Percentiles rank a stretch among this genome's conserved stretches.
Conservation (phyloP, 1,284 basidiomycete genomes). For the Malassezia caprae region DNA sequence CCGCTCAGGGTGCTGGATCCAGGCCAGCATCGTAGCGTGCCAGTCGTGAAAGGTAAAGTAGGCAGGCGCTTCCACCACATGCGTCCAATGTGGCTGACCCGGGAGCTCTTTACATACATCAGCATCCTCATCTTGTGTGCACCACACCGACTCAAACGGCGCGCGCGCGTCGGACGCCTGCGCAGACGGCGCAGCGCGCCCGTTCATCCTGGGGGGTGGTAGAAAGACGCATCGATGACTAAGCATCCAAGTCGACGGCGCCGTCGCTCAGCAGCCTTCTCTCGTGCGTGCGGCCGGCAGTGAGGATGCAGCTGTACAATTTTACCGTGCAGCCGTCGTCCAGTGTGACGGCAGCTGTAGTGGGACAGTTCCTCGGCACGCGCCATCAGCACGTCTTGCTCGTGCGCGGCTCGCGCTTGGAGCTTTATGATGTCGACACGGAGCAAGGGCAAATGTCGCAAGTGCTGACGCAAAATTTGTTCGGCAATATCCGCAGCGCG, state of each 20-base stretch:
- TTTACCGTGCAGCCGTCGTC: slow-evolving; percentile 37
- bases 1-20: slow-evolving; percentile 39
- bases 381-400: slow-evolving; percentile 44
- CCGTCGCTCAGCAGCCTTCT: neutral
- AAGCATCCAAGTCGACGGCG: neutral
- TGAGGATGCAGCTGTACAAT: slow-evolving; percentile 43
- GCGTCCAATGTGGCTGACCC: slow-evolving; percentile 2
- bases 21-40: slow-evolving; percentile 26
- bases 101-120: neutral
- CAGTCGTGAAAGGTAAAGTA: slow-evolving; percentile 24
- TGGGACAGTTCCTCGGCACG: slow-evolving; percentile 44
- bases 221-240: neutral
- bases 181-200: neutral
- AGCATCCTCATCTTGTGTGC: neutral
- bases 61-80: slow-evolving; percentile 22
- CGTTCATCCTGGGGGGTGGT: neutral
- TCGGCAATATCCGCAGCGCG: slow-evolving; percentile 41
- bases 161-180: neutral
- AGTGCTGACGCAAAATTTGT: slow-evolving; percentile 32
- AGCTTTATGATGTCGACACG: slow-evolving; percentile 39
- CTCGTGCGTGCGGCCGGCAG: neutral
- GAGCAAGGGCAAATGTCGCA: slow-evolving; percentile 29
- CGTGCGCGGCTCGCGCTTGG: slow-evolving; percentile 32
- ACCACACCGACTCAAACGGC: neutral
- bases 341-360: slow-evolving; percentile 35